These are phyloP conservation scores for Penicillium fimorum DNA, from an alignment of 495 filamentous ascomycete species.

Conservation along the genomic window DNA sequence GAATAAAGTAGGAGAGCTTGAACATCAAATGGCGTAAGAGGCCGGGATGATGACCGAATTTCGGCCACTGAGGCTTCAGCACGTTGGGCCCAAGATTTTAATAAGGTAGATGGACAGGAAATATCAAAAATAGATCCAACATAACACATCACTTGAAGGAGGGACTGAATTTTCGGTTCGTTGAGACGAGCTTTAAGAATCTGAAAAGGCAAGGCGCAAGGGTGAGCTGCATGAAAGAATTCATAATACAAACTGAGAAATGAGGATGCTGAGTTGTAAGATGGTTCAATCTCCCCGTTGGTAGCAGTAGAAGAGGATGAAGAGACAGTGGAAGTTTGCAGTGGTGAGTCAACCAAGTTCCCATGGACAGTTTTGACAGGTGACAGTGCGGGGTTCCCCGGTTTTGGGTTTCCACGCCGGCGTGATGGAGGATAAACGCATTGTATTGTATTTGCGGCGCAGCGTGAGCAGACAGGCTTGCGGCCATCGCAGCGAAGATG, in stretches of 20 bases:
- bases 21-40: constrained; percentile 19
- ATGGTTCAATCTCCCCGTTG: background rate
- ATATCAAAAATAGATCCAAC: constrained; percentile 19
- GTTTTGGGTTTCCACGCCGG: constrained; percentile 14
- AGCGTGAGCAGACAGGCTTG: constrained; percentile 22
- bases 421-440: constrained; percentile 20
- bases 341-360: background rate
- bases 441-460: constrained; percentile 10
- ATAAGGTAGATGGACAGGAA: background rate
- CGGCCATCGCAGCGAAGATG: constrained; percentile 25
- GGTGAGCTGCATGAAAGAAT: constrained; percentile 25
- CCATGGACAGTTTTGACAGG: background rate
- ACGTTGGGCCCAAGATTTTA: background rate
- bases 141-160: constrained; percentile 16
- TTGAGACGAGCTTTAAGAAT: constrained; percentile 9
- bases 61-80: background rate
- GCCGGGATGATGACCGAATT: background rate
- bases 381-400: background rate
- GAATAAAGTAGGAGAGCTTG: constrained; percentile 26
- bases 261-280: background rate
- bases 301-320: background rate
- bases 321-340: background rate
- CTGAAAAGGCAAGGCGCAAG: constrained; percentile 21
- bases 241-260: constrained; percentile 11
- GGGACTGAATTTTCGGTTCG: constrained; percentile 8